Evolutionary conservation across 2,329 filamentous ascomycete species (phyloP), one percentile per base, ranked within the genome.

Genomic region (Dactylellina leptospora): DNA sequence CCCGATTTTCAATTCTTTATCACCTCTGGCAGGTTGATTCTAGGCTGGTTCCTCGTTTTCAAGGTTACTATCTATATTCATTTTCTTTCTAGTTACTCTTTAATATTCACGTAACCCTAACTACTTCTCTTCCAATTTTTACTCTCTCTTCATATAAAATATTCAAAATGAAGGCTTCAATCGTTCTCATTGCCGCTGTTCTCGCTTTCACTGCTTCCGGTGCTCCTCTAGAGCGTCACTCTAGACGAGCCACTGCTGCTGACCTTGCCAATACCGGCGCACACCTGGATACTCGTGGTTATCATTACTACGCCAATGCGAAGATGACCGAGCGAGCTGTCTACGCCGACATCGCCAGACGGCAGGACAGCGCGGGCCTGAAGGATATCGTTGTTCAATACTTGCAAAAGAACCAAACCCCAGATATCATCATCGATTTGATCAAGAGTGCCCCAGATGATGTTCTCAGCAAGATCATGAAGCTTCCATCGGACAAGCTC

Each of bases 21-120:
- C 55, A 45, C 66, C 66, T 71, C 66, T 71, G 66, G 66, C 53
- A 71, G 66, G 66, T 71, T 63, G 61, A 66, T 66, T 50, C 18
- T 50, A 66, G 61, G 61, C 61, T 58, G 61, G 61, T 58, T 38
- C 61, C 48, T 53, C 58, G 25, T 27, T 36, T 13, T 22, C 27
- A 48, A 53, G 25, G 9, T 62, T 42, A 62, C 47, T 62, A 20
- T 18, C 10, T 51, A 44, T 45, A 61, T n/a, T n/a, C n/a, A n/a
- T n/a, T n/a, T n/a, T n/a, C n/a, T n/a, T n/a, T n/a, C n/a, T n/a
- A n/a, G n/a, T n/a, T n/a, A n/a, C n/a, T n/a, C n/a, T n/a, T n/a
- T n/a, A n/a, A n/a, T n/a, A n/a, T n/a, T n/a, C n/a, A n/a, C n/a
- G n/a, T n/a, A n/a, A n/a, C n/a, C n/a, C n/a, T n/a, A n/a, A 61